Conservation (phyloP, 768 basidiomycete species). For the Tylopilus cervinicoccineus region DNA sequence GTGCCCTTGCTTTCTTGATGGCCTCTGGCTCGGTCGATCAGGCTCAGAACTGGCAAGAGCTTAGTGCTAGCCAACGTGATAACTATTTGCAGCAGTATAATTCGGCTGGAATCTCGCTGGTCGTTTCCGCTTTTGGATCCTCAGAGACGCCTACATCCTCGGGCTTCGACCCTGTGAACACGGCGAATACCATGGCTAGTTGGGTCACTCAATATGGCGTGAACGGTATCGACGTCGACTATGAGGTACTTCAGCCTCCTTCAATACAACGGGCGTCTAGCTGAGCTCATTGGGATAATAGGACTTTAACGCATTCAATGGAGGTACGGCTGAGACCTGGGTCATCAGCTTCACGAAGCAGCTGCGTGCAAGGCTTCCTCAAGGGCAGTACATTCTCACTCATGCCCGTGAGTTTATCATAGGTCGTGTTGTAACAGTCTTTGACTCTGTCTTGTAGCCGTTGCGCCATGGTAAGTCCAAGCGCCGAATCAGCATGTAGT, state of each 20-base stretch:
- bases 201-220: conserved; percentile 45
- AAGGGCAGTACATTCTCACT: conserved; percentile 31
- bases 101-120: conserved; percentile 52
- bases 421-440: background rate
- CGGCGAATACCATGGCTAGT: conserved; percentile 41
- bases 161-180: conserved; percentile 35
- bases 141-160: conserved; percentile 39
- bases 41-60: conserved; percentile 42
- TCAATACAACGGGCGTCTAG: background rate
- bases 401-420: conserved; percentile 30
- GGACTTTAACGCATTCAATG: conserved; percentile 32
- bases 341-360: conserved; percentile 29
- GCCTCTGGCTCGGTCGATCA: conserved; percentile 41
- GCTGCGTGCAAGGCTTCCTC: conserved; percentile 31
- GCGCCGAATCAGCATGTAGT: background rate
- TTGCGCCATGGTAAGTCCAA: conserved; percentile 17
- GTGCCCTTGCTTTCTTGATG: conserved; percentile 41
- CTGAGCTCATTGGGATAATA: conserved; percentile 1
- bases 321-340: conserved; percentile 39
- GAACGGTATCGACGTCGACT: conserved; percentile 54
- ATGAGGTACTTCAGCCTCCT: conserved; percentile 33
- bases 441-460: conserved; percentile 8
- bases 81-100: conserved; percentile 45
- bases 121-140: conserved; percentile 54
- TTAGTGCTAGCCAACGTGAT: conserved; percentile 37